A percentile compares a stretch with the other conserved stretches of the same genome.
Conservation (phyloP, 1,284 basidiomycete species). For the Rhodotorula sp. region DNA sequence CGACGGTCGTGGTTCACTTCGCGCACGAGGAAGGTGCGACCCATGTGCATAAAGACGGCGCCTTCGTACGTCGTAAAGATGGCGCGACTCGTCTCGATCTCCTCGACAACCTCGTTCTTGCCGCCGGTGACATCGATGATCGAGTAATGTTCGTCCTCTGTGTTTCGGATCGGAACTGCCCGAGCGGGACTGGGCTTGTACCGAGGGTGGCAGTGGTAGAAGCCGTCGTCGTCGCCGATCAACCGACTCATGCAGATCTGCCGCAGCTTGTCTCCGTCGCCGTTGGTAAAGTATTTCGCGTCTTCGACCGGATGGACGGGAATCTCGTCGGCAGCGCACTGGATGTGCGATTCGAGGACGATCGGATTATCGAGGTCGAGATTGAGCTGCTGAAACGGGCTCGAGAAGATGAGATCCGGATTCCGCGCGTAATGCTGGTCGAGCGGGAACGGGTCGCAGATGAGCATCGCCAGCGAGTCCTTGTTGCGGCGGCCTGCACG, state of each 20-base stretch:
- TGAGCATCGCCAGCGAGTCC: slow-evolving; percentile 76
- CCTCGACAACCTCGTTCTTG: slow-evolving; percentile 64
- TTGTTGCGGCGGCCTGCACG: slow-evolving; percentile 78
- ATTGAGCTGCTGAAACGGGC: slow-evolving; percentile 62
- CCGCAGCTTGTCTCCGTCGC: slow-evolving; percentile 54
- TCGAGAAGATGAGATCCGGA: slow-evolving; percentile 68
- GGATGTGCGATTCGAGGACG: slow-evolving; percentile 78
- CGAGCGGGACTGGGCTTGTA: slow-evolving; percentile 73
- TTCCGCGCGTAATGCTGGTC: slow-evolving; percentile 76
- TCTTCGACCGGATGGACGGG: slow-evolving; percentile 67
- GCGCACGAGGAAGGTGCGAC: slow-evolving; percentile 66
- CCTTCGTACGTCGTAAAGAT: slow-evolving; percentile 72
- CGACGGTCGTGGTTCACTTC: slow-evolving; percentile 79
- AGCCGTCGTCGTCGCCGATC: slow-evolving; percentile 60
- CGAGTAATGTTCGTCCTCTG: slow-evolving; percentile 73
- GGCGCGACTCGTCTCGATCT: slow-evolving; percentile 80
- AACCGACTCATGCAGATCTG: slow-evolving; percentile 60
- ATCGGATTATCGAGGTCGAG: slow-evolving; percentile 74
- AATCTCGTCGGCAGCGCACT: slow-evolving; percentile 86
- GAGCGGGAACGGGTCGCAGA: slow-evolving; percentile 69
- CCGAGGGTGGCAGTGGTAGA: slow-evolving; percentile 77
- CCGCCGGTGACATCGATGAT: slow-evolving; percentile 65
- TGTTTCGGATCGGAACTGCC: slow-evolving; percentile 72
- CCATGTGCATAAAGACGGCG: slow-evolving; percentile 75
- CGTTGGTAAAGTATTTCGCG: slow-evolving; percentile 60